phyloP scores from a whole-genome alignment of 1,139 yeast species.

The Pichia sp. region DNA sequence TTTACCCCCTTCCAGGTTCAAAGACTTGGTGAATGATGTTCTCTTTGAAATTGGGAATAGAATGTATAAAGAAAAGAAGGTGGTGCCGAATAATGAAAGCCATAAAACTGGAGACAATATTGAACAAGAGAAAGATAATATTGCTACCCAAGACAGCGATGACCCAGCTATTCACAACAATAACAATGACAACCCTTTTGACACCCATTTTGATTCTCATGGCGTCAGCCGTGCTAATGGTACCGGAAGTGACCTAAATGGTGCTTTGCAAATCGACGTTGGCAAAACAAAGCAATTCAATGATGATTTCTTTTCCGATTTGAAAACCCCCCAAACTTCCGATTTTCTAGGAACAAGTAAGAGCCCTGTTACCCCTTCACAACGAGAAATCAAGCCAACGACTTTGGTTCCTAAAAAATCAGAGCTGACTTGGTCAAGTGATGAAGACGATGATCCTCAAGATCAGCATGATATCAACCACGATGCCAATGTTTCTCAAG shows the following conservation, averaged over 20 bases:
- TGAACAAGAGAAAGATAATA: not conserved
- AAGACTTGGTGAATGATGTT: constrained; percentile 88
- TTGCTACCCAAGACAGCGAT: not conserved
- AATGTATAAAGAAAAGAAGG: not conserved
- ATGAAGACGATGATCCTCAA: constrained; percentile 56
- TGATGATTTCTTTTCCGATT: constrained; percentile 2
- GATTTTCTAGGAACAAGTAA: not conserved
- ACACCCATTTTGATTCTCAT: not conserved
- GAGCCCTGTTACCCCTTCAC: constrained; percentile 29
- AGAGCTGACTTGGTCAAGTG: constrained; percentile 76
- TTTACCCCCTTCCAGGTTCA: constrained; percentile 75
- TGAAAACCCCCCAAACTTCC: constrained; percentile 10
- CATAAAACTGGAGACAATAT: not conserved
- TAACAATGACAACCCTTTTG: not conserved
- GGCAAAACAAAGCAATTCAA: constrained; percentile 11
- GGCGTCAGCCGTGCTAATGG: not conserved
- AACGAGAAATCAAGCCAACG: constrained; percentile 46
- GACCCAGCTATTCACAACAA: not conserved
- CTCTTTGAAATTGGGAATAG: constrained; percentile 83
- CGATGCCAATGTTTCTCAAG: not conserved
- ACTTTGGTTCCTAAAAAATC: constrained; percentile 76
- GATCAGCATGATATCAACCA: not conserved
- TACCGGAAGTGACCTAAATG: not conserved
- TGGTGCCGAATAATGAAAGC: not conserved
- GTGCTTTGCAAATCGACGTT: constrained; percentile 7